Evolutionary conservation across 1,284 basidiomycete genomes (phyloP).

Genomic region (Ustilago curta): DNA sequence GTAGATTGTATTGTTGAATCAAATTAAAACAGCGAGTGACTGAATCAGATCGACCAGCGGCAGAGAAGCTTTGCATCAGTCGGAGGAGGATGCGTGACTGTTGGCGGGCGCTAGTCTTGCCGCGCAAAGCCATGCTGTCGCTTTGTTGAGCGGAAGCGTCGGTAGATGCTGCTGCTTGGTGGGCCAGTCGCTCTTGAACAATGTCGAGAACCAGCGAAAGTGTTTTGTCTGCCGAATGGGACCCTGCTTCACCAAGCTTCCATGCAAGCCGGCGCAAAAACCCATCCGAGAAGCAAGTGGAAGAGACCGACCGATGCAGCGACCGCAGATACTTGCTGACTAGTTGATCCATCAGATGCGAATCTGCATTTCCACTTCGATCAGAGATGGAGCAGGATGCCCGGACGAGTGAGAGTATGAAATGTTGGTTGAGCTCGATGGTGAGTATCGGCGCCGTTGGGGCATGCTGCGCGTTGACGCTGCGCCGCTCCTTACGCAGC

Average conservation of each 20-base stretch:
- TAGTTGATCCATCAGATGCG: background rate
- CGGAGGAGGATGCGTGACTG: background rate
- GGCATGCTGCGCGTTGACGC: background rate
- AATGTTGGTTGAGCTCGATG: constrained; percentile 14
- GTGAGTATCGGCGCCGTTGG: background rate
- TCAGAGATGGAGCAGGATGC: too few relatives aligned
- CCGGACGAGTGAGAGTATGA: constrained; percentile 4
- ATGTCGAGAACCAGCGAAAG: constrained; percentile 7
- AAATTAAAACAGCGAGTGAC: constrained; percentile 26
- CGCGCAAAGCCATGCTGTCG: background rate
- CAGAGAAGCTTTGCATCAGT: constrained; percentile 24
- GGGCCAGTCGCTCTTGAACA: background rate
- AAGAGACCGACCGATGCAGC: background rate
- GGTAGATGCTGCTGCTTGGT: background rate
- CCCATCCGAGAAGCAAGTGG: background rate
- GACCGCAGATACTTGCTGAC: constrained; percentile 6
- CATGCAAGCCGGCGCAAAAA: constrained; percentile 5
- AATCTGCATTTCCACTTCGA: constrained; percentile 1
- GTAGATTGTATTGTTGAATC: constrained; percentile 3
- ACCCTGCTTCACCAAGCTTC: background rate
- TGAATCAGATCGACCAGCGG: background rate
- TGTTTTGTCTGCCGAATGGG: background rate
- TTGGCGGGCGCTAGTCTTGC: too few relatives aligned
- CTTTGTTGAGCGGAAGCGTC: background rate
- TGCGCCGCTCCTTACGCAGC: constrained; percentile 11